Evolutionary conservation across 2,329 filamentous ascomycete genomes (phyloP), one percentile per base, ranked within the genome.

Genomic region (Blastomyces gilchristii): DNA sequence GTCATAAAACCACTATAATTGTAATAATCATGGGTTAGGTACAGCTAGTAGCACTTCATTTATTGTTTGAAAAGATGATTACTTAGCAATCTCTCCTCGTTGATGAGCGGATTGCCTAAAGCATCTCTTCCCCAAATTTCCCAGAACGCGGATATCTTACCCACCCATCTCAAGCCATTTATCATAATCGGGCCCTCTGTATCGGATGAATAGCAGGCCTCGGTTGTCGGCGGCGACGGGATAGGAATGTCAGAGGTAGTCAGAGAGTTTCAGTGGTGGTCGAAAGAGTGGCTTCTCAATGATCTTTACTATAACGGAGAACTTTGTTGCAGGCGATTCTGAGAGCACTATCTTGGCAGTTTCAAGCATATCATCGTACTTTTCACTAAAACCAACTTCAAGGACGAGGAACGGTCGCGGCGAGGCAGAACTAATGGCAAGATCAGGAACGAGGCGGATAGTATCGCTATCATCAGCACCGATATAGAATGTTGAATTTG

Each of bases 161-260:
- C 54, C 18, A 57, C 31, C 54, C 54, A 57, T 57, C 12, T 43
- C 18, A 57, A 57, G 54, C 39, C 39, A 57, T 57, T 39, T n/a
- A 57, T 11, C 54, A 39, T 57, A 6, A 57, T n/a, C 7, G 54
- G 54, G 3, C 54, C 39, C 8, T 57, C 34, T 37, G 54, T 16
- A 16, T 57, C 31, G 11, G 4, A 52, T 52, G 22, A 12, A 52
- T 52, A 11, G 22, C 22, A 28, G 22, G 14, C 11, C 22, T 52
- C 2, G 4, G 11, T 11, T 50, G 47, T 9, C 9, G 11, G 47
- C 1, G 8, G 22, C 22, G n/a, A 50, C 22, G 49, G 49, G 49
- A 52, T 52, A 7, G 49, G 49, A 52, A 52, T 52, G 3, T 28
- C 49, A 52, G 22, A 52, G 22, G 11, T 28, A 28, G 25, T 52